These are phyloP conservation scores for Pleurotus djamor DNA, from an alignment of 768 basidiomycete genomes.

Conservation along the genomic window DNA sequence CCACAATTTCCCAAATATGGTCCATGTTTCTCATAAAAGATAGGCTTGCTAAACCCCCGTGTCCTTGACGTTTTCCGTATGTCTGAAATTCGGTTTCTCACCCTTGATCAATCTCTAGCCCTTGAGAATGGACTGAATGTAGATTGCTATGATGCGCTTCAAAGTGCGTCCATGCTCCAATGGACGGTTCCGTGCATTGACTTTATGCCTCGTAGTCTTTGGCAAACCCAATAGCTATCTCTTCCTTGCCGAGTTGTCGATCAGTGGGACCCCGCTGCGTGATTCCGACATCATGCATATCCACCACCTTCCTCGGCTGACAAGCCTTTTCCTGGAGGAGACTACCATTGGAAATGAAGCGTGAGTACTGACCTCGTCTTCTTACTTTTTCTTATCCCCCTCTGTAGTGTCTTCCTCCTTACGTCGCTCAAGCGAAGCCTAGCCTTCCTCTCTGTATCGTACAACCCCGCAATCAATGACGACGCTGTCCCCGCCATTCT, in stretches of 20 bases:
- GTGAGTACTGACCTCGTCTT: slow-evolving; percentile 28
- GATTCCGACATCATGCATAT: slow-evolving; percentile 51
- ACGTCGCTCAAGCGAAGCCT: slow-evolving; percentile 54
- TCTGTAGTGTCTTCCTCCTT: slow-evolving; percentile 52
- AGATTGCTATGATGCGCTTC: slow-evolving; percentile 36
- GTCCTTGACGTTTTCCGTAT: slow-evolving; percentile 42
- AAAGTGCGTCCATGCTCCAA: slow-evolving; percentile 26
- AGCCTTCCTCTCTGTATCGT: slow-evolving; percentile 46
- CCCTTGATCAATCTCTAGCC: slow-evolving; percentile 41
- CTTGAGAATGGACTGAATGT: slow-evolving; percentile 52
- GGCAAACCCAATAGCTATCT: slow-evolving; percentile 48
- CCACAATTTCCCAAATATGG: not conserved
- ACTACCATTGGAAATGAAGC: slow-evolving; percentile 63
- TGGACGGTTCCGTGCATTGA: slow-evolving; percentile 7
- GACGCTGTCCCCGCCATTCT: slow-evolving; percentile 55
- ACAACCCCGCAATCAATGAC: slow-evolving; percentile 52
- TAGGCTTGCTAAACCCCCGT: slow-evolving; percentile 47
- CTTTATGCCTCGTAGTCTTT: slow-evolving; percentile 35
- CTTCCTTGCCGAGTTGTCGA: slow-evolving; percentile 46
- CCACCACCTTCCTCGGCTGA: slow-evolving; percentile 50
- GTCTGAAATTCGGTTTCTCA: slow-evolving; percentile 41
- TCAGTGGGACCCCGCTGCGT: slow-evolving; percentile 39
- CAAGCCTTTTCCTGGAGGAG: slow-evolving; percentile 42
- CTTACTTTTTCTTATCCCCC: not conserved
- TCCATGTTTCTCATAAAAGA: not conserved